These are phyloP conservation scores for Lablab purpureus DNA, from an alignment of 306 rosid species.

Conservation along the genomic window DNA sequence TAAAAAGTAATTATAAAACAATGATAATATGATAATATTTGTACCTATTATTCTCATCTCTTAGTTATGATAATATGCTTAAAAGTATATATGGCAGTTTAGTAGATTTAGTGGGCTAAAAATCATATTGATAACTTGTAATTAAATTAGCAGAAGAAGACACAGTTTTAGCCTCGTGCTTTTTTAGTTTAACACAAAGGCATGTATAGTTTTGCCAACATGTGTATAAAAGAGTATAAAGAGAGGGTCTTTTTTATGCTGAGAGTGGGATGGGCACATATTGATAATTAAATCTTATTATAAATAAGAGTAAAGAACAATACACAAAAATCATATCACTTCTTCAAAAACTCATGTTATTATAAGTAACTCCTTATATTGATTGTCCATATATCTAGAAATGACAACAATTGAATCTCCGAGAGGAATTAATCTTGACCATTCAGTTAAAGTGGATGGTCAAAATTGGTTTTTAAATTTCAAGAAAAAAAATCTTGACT, in stretches of 20 bases:
- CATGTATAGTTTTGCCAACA: not conserved
- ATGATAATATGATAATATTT: no score
- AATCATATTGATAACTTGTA: no score
- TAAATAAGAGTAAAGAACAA: not conserved
- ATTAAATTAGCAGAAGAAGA: no score
- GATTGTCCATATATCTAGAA: not conserved
- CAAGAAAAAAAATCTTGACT: not conserved
- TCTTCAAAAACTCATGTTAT: not conserved
- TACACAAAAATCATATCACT: not conserved
- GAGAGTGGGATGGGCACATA: not conserved
- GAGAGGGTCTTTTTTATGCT: not conserved
- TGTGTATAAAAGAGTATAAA: not conserved
- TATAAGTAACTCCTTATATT: not conserved
- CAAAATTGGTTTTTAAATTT: not conserved
- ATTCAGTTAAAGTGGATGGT: not conserved
- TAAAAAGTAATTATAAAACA: no score
- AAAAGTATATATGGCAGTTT: no score
- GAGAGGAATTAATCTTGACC: not conserved
- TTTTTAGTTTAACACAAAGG: no score
- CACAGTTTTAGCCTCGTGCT: no score
- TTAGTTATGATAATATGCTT: no score
- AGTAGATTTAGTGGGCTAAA: no score
- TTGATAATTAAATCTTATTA: not conserved
- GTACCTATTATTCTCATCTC: no score
- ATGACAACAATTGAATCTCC: not conserved